Evolutionary conservation across 305 asterid genomes (phyloP).

Genomic region (Rubia tinctorum): DNA sequence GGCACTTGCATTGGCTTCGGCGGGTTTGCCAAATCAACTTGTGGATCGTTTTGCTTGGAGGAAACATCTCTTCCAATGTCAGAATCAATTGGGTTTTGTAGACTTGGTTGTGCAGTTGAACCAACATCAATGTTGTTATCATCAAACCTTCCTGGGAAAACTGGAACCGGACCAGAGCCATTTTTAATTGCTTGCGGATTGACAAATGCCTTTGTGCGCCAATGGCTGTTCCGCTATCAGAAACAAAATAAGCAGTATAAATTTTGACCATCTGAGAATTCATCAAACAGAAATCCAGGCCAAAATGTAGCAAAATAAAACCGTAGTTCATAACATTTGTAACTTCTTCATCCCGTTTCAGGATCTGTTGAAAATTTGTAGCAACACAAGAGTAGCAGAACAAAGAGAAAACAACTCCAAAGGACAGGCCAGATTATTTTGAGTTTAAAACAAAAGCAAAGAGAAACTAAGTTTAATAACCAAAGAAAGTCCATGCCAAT

Average conservation of each 20-base stretch:
- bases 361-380: too few relatives aligned
- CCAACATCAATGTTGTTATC: constrained; percentile 45
- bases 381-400: background rate
- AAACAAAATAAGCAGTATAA: constrained; percentile 15
- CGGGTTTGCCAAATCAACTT: constrained; percentile 43
- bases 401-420: background rate
- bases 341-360: too few relatives aligned
- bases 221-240: constrained; percentile 81
- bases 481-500: background rate
- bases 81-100: constrained; percentile 51
- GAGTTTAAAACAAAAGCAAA: background rate
- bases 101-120: constrained; percentile 42
- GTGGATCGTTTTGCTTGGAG: constrained; percentile 49
- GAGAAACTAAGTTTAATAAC: background rate
- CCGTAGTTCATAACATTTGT: too few relatives aligned
- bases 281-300: constrained; percentile 1
- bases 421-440: background rate
- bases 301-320: background rate
- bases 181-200: constrained; percentile 52
- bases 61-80: constrained; percentile 47
- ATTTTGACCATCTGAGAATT: background rate
- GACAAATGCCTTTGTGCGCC: constrained; percentile 59
- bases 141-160: constrained; percentile 53
- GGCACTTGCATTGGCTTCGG: constrained; percentile 46
- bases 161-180: constrained; percentile 44